Conservation (phyloP, 345 rosid species). For the Limnanthes douglasii region DNA sequence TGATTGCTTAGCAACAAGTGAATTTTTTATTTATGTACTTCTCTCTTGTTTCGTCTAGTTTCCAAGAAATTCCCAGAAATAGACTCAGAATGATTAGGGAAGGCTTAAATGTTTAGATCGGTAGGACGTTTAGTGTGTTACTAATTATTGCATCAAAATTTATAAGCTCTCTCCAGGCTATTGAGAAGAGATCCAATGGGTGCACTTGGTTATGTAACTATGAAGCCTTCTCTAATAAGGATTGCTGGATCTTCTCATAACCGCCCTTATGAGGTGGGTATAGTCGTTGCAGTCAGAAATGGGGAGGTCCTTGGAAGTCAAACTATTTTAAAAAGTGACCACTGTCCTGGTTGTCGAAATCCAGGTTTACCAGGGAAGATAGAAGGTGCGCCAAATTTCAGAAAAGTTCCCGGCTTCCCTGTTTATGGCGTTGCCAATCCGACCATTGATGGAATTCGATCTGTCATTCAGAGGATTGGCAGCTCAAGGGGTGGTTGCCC, state of each 20-base stretch:
- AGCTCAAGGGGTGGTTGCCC: slow-evolving; percentile 64
- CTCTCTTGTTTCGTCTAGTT: no score
- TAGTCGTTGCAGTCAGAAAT: slow-evolving; percentile 76
- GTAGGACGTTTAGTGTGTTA: no score
- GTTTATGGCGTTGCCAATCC: slow-evolving; percentile 99
- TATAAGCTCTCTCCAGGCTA: slow-evolving; percentile 33
- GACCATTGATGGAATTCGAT: slow-evolving; percentile 76
- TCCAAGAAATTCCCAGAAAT: no score
- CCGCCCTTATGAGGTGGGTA: slow-evolving; percentile 83
- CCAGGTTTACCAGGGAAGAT: slow-evolving; percentile 69
- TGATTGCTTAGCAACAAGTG: no score
- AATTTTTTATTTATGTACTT: background rate
- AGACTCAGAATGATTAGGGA: no score
- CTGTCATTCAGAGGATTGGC: slow-evolving; percentile 79
- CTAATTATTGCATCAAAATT: slow-evolving; percentile 9
- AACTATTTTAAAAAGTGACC: slow-evolving; percentile 96
- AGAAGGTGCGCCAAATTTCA: slow-evolving; percentile 97
- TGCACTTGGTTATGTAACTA: slow-evolving; percentile 69
- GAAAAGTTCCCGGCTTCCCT: slow-evolving; percentile 94
- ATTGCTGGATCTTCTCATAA: slow-evolving; percentile 70
- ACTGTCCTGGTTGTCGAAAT: slow-evolving; percentile 92
- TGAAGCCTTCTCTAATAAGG: slow-evolving; percentile 60
- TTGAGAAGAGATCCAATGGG: slow-evolving; percentile 99
- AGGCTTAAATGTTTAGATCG: no score
- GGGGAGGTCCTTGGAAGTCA: slow-evolving; percentile 97